Evolutionary conservation across 1,139 yeast species (phyloP).

Genomic region (Kazachstania sp.): DNA sequence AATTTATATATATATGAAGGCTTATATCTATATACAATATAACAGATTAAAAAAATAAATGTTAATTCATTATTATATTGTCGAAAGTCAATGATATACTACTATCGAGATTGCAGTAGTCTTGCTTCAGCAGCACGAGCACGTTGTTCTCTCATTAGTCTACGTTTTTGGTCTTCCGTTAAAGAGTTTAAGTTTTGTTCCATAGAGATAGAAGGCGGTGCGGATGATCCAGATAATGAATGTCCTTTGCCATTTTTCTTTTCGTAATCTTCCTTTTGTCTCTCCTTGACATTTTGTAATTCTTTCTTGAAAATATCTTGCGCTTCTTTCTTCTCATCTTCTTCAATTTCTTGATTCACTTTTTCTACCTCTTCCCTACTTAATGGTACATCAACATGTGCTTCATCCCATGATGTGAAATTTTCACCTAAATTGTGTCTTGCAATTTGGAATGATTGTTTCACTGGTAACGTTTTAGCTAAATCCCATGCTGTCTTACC

Average conservation of each 20-base stretch:
- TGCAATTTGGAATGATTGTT: constrained; percentile 57
- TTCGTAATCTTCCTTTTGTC: constrained; percentile 18
- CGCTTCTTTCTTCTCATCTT: constrained; percentile 31
- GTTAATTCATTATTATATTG: not conserved
- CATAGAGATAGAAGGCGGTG: constrained; percentile 8
- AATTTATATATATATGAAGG: not conserved
- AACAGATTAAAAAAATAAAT: not conserved
- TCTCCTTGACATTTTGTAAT: constrained; percentile 26
- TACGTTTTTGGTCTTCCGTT: constrained; percentile 61
- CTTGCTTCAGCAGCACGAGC: constrained; percentile 97
- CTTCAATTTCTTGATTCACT: constrained; percentile 36
- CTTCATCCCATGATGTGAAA: constrained; percentile 57
- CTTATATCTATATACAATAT: not conserved
- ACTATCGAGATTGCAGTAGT: constrained; percentile 26
- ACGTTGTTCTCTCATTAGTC: constrained; percentile 84
- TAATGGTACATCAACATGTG: constrained; percentile 59
- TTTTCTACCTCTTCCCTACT: constrained; percentile 54
- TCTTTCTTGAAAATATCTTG: constrained; percentile 31
- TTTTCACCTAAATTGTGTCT: constrained; percentile 62
- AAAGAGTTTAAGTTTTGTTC: constrained; percentile 33
- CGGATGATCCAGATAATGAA: constrained; percentile 6
- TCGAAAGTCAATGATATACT: no score
- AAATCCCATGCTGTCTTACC: constrained; percentile 64
- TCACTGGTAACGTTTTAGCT: constrained; percentile 38
- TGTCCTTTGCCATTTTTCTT: constrained; percentile 28